phyloP scores from a whole-genome alignment of 305 asterid species.

The Fraxinus greggii region DNA sequence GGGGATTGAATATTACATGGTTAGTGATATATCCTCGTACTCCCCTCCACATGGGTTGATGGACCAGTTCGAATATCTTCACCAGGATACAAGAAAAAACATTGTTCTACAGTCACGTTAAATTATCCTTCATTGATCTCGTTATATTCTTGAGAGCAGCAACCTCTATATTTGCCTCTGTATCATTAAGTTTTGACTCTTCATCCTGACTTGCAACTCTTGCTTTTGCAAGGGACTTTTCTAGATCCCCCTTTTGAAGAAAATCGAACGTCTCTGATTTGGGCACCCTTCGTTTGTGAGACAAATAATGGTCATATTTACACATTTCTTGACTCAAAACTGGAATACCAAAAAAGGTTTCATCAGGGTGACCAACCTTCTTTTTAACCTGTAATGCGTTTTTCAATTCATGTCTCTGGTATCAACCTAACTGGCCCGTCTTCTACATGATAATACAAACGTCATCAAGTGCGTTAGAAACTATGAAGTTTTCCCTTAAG shows the following conservation, averaged over 20 bases:
- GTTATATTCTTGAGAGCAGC: not conserved
- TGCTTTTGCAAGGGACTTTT: not conserved
- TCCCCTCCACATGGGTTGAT: not conserved
- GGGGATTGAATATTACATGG: not conserved
- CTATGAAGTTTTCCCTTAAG: not conserved
- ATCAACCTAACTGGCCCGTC: not conserved
- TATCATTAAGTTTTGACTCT: not conserved
- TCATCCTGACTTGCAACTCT: not conserved
- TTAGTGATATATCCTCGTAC: not conserved
- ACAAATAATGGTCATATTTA: not conserved
- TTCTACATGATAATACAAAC: not conserved
- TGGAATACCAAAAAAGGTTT: not conserved
- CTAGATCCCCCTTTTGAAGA: not conserved
- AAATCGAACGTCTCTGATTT: not conserved
- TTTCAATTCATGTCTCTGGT: not conserved
- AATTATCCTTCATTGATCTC: not conserved
- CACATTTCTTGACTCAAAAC: not conserved
- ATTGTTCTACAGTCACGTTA: not conserved
- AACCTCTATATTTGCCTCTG: not conserved
- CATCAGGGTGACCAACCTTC: not conserved
- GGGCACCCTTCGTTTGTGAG: not conserved
- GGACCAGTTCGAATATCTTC: no score
- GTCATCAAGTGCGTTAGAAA: not conserved
- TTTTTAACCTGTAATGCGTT: not conserved
- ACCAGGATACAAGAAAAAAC: not conserved